phyloP scores from a whole-genome alignment of 164 flowering plant genomes.

The Echeveria elegans region DNA sequence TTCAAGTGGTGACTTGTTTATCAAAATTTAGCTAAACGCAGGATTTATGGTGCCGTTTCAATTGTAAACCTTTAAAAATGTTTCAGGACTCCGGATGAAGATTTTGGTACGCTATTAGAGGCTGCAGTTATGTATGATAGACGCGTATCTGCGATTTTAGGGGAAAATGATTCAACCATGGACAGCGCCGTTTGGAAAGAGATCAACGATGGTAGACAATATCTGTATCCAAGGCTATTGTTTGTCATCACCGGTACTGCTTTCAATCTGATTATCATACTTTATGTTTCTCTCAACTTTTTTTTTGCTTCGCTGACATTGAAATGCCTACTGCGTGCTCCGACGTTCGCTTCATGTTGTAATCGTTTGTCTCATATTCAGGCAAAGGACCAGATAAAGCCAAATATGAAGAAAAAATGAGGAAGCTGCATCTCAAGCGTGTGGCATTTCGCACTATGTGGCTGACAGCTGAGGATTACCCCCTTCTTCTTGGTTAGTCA shows the following conservation, averaged over 20 bases:
- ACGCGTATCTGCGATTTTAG: slow-evolving; percentile 73
- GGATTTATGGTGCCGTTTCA: not conserved
- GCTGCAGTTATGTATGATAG: slow-evolving; percentile 98
- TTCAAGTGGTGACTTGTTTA: not conserved
- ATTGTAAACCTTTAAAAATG: slow-evolving; percentile 11
- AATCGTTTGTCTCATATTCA: slow-evolving; percentile 11
- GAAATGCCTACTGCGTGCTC: not conserved
- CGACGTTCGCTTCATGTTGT: not conserved
- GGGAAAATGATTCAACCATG: slow-evolving; percentile 56
- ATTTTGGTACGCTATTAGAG: slow-evolving; percentile 77
- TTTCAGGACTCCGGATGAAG: slow-evolving; percentile 94
- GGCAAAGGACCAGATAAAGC: slow-evolving; percentile 94
- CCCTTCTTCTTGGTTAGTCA: slow-evolving; percentile 67
- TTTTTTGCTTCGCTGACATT: not conserved
- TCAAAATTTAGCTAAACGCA: not conserved
- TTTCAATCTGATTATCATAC: not conserved
- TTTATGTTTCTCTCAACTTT: not conserved
- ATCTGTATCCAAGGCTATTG: slow-evolving; percentile 63
- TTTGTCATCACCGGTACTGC: slow-evolving; percentile 80
- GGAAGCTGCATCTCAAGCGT: slow-evolving; percentile 59
- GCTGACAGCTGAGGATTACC: slow-evolving; percentile 74
- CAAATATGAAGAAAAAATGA: slow-evolving; percentile 71
- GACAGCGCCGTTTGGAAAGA: slow-evolving; percentile 54
- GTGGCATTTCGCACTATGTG: slow-evolving; percentile 98
- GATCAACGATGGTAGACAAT: slow-evolving; percentile 37